phyloP scores from a whole-genome alignment of 2,329 filamentous ascomycete genomes.

The Pseudopithomyces maydicus region DNA sequence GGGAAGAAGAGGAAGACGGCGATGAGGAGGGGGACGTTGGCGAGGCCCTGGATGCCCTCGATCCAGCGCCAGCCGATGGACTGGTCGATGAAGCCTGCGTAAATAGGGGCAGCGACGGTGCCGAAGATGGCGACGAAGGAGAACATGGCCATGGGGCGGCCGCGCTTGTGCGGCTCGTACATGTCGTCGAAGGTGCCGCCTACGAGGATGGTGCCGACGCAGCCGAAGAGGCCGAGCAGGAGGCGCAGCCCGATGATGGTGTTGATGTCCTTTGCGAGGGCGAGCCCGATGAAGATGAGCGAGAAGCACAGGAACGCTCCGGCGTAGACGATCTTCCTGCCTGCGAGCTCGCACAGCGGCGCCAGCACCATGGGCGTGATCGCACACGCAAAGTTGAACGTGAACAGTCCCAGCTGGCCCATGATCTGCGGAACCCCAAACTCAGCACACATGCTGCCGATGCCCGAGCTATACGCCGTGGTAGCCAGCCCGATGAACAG shows the following conservation, averaged over 20 bases:
- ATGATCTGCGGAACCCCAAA: conserved; percentile 28
- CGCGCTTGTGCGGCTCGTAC: conserved; percentile 33
- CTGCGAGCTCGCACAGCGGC: conserved; percentile 32
- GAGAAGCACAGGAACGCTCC: conserved; percentile 32
- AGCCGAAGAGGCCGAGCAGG: conserved; percentile 31
- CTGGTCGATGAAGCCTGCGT: conserved; percentile 60
- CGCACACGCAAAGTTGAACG: conserved; percentile 33
- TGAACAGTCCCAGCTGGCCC: conserved; percentile 31
- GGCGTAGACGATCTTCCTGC: conserved; percentile 31
- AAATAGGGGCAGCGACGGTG: conserved; percentile 59
- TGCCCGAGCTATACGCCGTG: conserved; percentile 33
- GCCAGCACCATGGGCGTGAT: conserved; percentile 33
- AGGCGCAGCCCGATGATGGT: conserved; percentile 35
- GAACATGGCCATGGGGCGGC: conserved; percentile 37
- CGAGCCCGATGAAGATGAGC: conserved; percentile 32
- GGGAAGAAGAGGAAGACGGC: conserved; percentile 51
- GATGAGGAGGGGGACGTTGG: conserved; percentile 56
- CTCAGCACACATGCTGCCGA: conserved; percentile 32
- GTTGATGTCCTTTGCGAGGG: conserved; percentile 26
- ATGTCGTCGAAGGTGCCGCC: conserved; percentile 36
- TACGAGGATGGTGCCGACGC: conserved; percentile 34
- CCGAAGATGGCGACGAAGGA: conserved; percentile 43
- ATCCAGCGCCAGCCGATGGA: conserved; percentile 60
- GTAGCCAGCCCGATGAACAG: conserved; percentile 34
- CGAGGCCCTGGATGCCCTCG: conserved; percentile 58